Conservation (phyloP, 495 filamentous ascomycete species). For the Aspergillus campestris region DNA sequence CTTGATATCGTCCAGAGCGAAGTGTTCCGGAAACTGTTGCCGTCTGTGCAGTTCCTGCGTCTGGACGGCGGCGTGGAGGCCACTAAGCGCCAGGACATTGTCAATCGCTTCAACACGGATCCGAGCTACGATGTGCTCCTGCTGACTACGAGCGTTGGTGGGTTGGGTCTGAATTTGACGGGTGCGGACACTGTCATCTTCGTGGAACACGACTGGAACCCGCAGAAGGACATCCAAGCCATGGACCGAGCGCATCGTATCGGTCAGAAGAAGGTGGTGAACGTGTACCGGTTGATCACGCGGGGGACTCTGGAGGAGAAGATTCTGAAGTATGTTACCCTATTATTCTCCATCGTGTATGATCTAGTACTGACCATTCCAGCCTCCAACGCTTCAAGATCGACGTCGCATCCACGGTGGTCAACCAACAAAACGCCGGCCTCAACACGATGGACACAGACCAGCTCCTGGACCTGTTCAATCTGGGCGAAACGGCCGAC, state of each 20-base stretch:
- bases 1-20: constrained; percentile 93
- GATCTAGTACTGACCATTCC: constrained; percentile 15
- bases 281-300: constrained; percentile 96
- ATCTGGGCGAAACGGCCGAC: constrained; percentile 68
- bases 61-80: constrained; percentile 89
- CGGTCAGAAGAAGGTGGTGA: constrained; percentile 98
- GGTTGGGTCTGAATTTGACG: constrained; percentile 88
- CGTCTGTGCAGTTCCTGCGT: constrained; percentile 79
- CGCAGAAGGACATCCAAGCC: constrained; percentile 95
- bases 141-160: constrained; percentile 89
- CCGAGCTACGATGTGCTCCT: constrained; percentile 90
- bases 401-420: constrained; percentile 93
- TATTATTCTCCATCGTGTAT: neutral
- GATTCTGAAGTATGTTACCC: constrained; percentile 67
- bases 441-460: constrained; percentile 95
- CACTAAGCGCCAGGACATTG: constrained; percentile 84
- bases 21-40: constrained; percentile 77
- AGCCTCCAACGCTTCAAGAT: constrained; percentile 99
- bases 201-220: constrained; percentile 99
- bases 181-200: constrained; percentile 98
- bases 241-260: constrained; percentile 99
- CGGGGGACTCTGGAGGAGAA: constrained; percentile 96
- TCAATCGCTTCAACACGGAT: constrained; percentile 97
- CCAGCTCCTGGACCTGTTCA: constrained; percentile 95
- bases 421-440: constrained; percentile 97